phyloP scores from a whole-genome alignment of 257 asterid genomes.

The Solanum clarkiae region DNA sequence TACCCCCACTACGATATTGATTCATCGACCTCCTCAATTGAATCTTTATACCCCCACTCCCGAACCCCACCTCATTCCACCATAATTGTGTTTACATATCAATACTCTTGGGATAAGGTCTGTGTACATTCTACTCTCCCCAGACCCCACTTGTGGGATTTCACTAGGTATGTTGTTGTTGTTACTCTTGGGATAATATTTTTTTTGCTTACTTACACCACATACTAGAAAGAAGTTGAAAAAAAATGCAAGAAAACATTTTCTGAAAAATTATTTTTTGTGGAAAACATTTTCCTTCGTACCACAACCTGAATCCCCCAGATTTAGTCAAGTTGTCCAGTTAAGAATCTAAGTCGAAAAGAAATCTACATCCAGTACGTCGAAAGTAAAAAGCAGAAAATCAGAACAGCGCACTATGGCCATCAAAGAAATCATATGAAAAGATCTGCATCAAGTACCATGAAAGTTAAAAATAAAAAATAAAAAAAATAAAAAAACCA shows the following conservation, averaged over 20 bases:
- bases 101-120: not conserved
- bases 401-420: not conserved
- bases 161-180: no score
- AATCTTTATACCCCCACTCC: not conserved
- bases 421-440: not conserved
- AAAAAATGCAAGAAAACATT: not conserved
- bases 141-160: no score
- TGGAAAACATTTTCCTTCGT: no score
- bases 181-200: not conserved
- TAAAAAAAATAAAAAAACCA: no score
- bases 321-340: not conserved
- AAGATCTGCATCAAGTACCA: not conserved
- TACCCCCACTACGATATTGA: no score
- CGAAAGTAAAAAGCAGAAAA: not conserved
- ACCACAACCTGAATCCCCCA: not conserved
- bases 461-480: not conserved
- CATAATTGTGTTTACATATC: not conserved
- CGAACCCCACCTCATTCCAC: not conserved
- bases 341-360: not conserved
- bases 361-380: not conserved
- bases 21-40: not conserved
- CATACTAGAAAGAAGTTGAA: not conserved
- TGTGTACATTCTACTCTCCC: no score
- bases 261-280: not conserved
- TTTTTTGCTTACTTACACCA: not conserved